A percentile compares a stretch with the other conserved stretches of the same genome.
These are phyloP conservation scores for Lodderomyces pseudojiufengensis DNA, from an alignment of 1,139 yeast genomes.

Conservation along the genomic window DNA sequence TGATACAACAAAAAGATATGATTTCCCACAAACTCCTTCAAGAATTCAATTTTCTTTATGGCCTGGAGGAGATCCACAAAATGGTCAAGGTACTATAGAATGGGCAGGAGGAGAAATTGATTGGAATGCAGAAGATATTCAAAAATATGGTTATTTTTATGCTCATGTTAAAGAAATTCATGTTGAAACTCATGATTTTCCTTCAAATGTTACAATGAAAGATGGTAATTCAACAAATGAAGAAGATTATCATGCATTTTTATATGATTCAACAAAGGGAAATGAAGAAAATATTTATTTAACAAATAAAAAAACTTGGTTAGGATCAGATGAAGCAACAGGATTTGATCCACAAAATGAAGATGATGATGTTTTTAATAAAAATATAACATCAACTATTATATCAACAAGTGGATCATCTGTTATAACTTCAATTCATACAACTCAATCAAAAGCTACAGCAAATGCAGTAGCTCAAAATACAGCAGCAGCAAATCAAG, in stretches of 20 bases:
- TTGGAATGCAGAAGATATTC: slow-evolving; percentile 76
- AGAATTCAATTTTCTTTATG: slow-evolving; percentile 69
- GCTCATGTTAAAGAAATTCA: slow-evolving; percentile 58
- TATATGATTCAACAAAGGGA: slow-evolving; percentile 51
- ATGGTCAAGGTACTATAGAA: slow-evolving; percentile 71
- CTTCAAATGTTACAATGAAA: slow-evolving; percentile 35
- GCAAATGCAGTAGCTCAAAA: slow-evolving; percentile 14
- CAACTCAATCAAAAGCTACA: slow-evolving; percentile 12
- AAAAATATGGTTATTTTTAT: slow-evolving; percentile 73
- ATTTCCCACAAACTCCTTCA: slow-evolving; percentile 89
- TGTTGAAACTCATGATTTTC: slow-evolving; percentile 69
- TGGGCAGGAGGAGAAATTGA: slow-evolving; percentile 94
- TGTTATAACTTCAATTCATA: slow-evolving; percentile 12
- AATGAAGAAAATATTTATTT: slow-evolving; percentile 46
- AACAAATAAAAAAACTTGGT: slow-evolving; percentile 56
- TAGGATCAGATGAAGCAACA: slow-evolving; percentile 57
- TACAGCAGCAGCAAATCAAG: slow-evolving; percentile 14
- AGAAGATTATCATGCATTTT: slow-evolving; percentile 44
- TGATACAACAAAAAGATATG: slow-evolving; percentile 52
- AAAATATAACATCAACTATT: slow-evolving; percentile 11
- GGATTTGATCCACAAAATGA: slow-evolving; percentile 58
- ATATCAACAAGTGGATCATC: slow-evolving; percentile 14
- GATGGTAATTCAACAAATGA: slow-evolving; percentile 38
- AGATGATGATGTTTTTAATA: slow-evolving; percentile 1
- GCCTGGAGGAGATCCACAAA: slow-evolving; percentile 80